Evolutionary conservation across 495 filamentous ascomycete species (phyloP), one percentile per base, ranked within the genome.

Genomic region (Talaromyces nanjingensis): DNA sequence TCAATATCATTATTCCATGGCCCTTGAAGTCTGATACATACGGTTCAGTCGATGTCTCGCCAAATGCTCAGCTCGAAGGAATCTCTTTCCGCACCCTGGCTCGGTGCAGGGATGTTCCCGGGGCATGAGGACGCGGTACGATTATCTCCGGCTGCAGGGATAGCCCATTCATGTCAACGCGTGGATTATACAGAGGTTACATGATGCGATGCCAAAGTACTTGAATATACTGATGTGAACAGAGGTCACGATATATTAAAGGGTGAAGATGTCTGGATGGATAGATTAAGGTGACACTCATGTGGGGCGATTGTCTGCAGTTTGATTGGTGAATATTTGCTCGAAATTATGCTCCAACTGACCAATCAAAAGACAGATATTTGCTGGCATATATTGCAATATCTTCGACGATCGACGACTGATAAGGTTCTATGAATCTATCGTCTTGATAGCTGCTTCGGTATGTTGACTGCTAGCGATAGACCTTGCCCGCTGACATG

Each of bases 81-180:
- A 60, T 20, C 22, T 60, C 59, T 60, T 60, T 24, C 39, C 59
- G 59, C 59, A 60, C 59, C 59, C 59, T n/a, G 59, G 59, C 59
- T 61, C 59, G 39, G 59, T 52, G 59, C 59, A 61, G n/a, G 59
- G 27, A 47, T 61, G 24, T 45, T 47, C 59, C 20, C 22, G 24
- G 59, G 39, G 59, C 59, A 61, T 52, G 9, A 52, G 59, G 39
- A 45, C 53, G 22, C 22, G 22, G 6, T 56, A 11, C 16, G 11
- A 29, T 4, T 56, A 25, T 56, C 7, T 56, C 53, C 7, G 20
- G 5, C 53, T 25, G 53, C 53, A 56, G 12, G 9, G 12, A 27
- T 25, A 29, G 53, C 12, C 11, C 14, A 6, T 29, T 29, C 53
- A 29, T 56, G 11, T 25, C 53, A 14, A 56, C 18, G 22, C 22